These are phyloP conservation scores for Paraglomus brasilianum DNA, from an alignment of 192 early-diverging fungal species.

Conservation along the genomic window DNA sequence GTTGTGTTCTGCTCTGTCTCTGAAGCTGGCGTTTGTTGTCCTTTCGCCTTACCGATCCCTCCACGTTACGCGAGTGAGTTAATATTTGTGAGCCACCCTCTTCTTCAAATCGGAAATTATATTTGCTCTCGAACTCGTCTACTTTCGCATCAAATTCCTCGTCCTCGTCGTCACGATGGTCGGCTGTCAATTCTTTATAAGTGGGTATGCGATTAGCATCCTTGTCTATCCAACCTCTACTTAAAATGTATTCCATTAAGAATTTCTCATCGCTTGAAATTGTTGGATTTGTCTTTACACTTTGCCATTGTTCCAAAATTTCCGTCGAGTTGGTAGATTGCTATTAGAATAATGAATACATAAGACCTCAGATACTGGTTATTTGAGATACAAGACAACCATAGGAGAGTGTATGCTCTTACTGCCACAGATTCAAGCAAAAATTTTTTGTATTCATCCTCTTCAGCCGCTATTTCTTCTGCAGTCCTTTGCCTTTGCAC, in stretches of 20 bases:
- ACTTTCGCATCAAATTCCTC: slow-evolving; percentile 73
- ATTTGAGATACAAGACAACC: background rate
- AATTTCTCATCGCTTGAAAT: slow-evolving; percentile 60
- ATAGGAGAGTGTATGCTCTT: background rate
- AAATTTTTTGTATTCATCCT: slow-evolving; percentile 87
- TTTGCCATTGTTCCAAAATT: slow-evolving; percentile 61
- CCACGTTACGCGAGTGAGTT: slow-evolving; percentile 80
- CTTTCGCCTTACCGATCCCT: slow-evolving; percentile 78
- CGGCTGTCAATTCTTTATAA: slow-evolving; percentile 68
- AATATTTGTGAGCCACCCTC: slow-evolving; percentile 66
- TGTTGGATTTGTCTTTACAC: slow-evolving; percentile 51
- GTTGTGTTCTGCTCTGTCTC: slow-evolving; percentile 67
- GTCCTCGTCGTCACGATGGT: slow-evolving; percentile 56
- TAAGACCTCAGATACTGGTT: background rate
- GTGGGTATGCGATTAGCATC: slow-evolving; percentile 56
- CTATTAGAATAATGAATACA: slow-evolving; percentile 24
- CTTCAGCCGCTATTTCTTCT: slow-evolving; percentile 79
- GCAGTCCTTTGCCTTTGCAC: slow-evolving; percentile 69
- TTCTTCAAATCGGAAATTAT: slow-evolving; percentile 96
- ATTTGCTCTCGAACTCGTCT: slow-evolving; percentile 85
- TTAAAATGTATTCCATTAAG: slow-evolving; percentile 88
- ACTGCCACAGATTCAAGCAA: slow-evolving; percentile 75
- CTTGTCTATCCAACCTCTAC: slow-evolving; percentile 93
- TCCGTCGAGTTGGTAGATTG: slow-evolving; percentile 49
- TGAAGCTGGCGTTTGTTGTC: slow-evolving; percentile 75